Base-by-base conservation (phyloP, 208 protist species). In the Crithidia expoeki region DNA sequence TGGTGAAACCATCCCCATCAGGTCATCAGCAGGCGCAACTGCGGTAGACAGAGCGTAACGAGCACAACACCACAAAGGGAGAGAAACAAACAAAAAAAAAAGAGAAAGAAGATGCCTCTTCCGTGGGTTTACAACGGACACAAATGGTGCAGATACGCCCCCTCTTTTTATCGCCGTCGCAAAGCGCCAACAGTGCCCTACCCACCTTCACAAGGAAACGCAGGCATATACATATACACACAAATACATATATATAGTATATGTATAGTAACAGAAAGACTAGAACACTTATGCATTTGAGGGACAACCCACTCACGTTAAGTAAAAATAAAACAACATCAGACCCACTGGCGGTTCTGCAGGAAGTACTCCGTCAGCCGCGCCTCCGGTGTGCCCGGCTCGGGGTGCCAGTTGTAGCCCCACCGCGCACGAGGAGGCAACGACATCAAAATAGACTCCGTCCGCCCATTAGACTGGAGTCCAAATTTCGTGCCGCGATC, bases 391-490 rank as follows among this genome's bases (percentile, higher is more conserved):
- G 74, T 71, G 23, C 56, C 60, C 21, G 67, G 67, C 27, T 61
- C 47, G 28, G 79, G 79, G 25, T 68, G 57, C 69, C 69, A 84
- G 51, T 80, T 69, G 55, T 84, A 84, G 36, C 69, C 80, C 71
- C 73, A 86, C 30, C 74, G 65, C 32, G 73, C 81, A 12, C 76
- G 64, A 27, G 81, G 78, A 3, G 93, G 93, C 25, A 97, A 52
- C 30, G 90, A 95, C 83, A 97, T 94, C 60, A 97, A 81, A 61
- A 97, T 96, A 33, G 80, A 90, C 77, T 97, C 94, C 2, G 78
- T 90, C 32, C 94, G 77, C 36, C 88, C 92, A 33, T 79, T 77
- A 17, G 91, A 92, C 67, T 86, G 65, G 38, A 97, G 85, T 34
- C 94, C 94, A 64, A 97, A 97, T 69, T 94, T 89, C 19, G 94